Evolutionary conservation across 192 early-diverging fungal genomes (phyloP), one percentile per base, ranked within the genome.

Genomic region (Umbelopsis vinacea): DNA sequence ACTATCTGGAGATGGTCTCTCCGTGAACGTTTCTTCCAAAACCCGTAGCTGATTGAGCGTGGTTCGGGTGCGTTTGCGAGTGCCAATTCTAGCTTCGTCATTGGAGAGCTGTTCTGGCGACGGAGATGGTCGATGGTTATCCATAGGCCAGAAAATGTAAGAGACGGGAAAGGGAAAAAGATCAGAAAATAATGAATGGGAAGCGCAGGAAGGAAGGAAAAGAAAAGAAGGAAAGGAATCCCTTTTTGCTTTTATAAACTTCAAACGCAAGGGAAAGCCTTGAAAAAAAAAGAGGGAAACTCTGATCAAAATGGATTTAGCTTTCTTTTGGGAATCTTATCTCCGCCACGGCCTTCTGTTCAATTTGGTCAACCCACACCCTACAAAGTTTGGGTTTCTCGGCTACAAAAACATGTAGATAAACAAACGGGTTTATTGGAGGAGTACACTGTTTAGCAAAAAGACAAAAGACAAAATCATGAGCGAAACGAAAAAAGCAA

Each of bases 1-100:
- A 45, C 86, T 80, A 71, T 84, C 85, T 48, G 92, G 92, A 37
- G 85, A 87, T 23, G 88, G 83, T 55, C 89, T 85, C 15, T 80
- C 81, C 48, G 79, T 68, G 63, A 91, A 93, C 3, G 91, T 89
- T 66, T 91, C 86, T 76, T 89, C 87, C 35, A 89, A 76, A 38
- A 89, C 83, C 5, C 84, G 83, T 11, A 89, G 71, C 54, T 89
- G 87, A 47, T 87, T 86, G 14, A 81, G 76, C 10, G 90, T 87
- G 17, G 91, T 89, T 67, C 90, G 81, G 19, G 85, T 82, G 21
- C 89, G 81, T 54, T 86, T 83, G 26, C 57, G 57, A 37, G 57
- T 63, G 33, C 29, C 57, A 17, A 29, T 17, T 63, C 19, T 17
- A 12, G 29, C 5, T 1, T 53, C 15, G 12, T 60, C 57, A 63